phyloP scores from a whole-genome alignment of 176 grass and related monocot species.

The Leersia perrieri region DNA sequence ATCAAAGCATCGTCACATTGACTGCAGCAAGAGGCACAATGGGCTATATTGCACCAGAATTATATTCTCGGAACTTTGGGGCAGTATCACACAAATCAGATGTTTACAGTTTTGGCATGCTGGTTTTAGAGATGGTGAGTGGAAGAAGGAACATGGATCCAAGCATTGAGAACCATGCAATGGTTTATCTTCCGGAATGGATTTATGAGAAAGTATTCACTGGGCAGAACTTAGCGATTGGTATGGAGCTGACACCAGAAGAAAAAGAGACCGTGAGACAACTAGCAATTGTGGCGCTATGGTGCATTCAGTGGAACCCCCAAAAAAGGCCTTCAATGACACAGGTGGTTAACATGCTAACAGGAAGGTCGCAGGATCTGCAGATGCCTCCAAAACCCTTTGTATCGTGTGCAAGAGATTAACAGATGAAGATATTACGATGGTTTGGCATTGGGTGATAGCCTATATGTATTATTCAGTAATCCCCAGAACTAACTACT shows the following conservation, averaged over 20 bases:
- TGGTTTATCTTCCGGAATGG: slow-evolving; percentile 30
- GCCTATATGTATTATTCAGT: too few species aligned
- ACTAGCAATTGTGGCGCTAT: slow-evolving; percentile 44
- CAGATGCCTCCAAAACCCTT: slow-evolving; percentile 48
- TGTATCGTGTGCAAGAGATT: slow-evolving; percentile 20
- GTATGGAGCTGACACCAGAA: not conserved
- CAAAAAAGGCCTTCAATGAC: slow-evolving; percentile 41
- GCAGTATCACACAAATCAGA: slow-evolving; percentile 27
- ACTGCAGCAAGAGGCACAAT: too few species aligned
- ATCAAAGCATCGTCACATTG: too few species aligned
- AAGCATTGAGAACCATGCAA: not conserved
- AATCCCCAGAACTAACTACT: too few species aligned
- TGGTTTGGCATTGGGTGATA: too few species aligned
- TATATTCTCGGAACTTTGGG: slow-evolving; percentile 29
- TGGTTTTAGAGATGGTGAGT: slow-evolving; percentile 50
- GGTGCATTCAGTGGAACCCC: slow-evolving; percentile 64
- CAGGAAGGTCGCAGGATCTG: slow-evolving; percentile 33
- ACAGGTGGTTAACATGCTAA: slow-evolving; percentile 48
- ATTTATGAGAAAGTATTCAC: slow-evolving; percentile 30
- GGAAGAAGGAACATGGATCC: slow-evolving; percentile 43
- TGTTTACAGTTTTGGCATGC: slow-evolving; percentile 45
- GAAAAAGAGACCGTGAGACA: slow-evolving; percentile 37
- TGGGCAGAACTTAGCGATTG: slow-evolving; percentile 10
- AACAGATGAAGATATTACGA: not conserved
- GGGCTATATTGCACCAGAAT: too few species aligned